These are phyloP conservation scores for Phytophthora lateralis DNA, from an alignment of 352 stramenopile species.

Conservation along the genomic window DNA sequence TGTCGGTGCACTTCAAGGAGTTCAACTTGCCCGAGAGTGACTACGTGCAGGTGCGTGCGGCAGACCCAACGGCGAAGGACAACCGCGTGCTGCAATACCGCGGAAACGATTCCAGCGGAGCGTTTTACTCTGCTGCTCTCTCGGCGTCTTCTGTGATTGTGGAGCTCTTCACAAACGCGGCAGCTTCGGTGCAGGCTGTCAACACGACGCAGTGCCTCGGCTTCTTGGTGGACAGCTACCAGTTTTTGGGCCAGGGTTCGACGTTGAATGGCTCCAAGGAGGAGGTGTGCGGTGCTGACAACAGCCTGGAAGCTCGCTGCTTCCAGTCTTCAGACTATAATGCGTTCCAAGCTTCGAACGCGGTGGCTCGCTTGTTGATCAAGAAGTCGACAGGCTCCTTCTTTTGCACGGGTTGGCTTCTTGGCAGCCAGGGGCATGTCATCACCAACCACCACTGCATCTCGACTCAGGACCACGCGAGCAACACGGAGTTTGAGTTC, in stretches of 20 bases:
- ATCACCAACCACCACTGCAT: conserved; percentile 88
- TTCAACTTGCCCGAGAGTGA: conserved; percentile 70
- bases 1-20: conserved; percentile 64
- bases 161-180: conserved; percentile 51
- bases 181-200: conserved; percentile 12
- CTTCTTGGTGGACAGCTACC: conserved; percentile 59
- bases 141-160: conserved; percentile 47
- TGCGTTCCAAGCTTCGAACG: conserved; percentile 34
- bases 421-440: conserved; percentile 78
- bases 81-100: conserved; percentile 40
- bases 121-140: conserved; percentile 51
- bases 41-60: conserved; percentile 52
- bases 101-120: conserved; percentile 31
- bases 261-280: conserved; percentile 44
- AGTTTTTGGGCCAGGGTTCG: conserved; percentile 37
- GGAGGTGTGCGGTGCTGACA: conserved; percentile 64
- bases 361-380: conserved; percentile 65
- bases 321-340: conserved; percentile 26
- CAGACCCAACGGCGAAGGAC: conserved; percentile 34
- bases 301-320: conserved; percentile 68
- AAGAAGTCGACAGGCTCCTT: conserved; percentile 57
- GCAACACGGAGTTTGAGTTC: conserved; percentile 76
- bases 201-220: conserved; percentile 44
- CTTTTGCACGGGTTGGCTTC: conserved; percentile 79
- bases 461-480: conserved; percentile 44